Base-by-base conservation (phyloP, 331 rosid genomes). In the Dryas integrifolia region DNA sequence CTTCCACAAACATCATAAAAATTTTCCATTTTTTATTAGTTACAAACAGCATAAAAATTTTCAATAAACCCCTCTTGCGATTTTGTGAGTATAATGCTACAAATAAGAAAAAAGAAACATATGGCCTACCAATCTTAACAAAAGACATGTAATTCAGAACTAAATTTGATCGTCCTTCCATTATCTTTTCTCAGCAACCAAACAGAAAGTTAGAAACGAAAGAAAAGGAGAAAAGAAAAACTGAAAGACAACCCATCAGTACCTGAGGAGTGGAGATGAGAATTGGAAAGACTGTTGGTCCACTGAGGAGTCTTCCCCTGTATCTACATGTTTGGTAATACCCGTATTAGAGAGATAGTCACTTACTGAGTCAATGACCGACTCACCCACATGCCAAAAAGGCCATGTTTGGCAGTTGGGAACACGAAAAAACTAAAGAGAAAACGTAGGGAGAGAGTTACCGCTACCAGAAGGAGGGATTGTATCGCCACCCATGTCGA, bases 251-350 rank as follows among this genome's bases (percentile, higher is more conserved):
- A 53, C 49, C 50, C 35, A 30, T 21, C 44, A 14, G 14, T 39
- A 85, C 92, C 92, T 69, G 65, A 75, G 49, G 80, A 59, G 51
- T 57, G 76, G 58, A 63, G 86, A 60, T 53, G 88, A 80, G 68
- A 78, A 44, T 40, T 18, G 68, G 60, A 80, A 48, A 65, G 51
- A 76, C 14, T 67, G 87, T 11, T 67, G 77, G 26, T 76, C 74
- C 53, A 53, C 53, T 11, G 59, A 77, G 50, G 72, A 83, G 66
- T 72, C 92, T 83, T 83, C 83, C 16, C 69, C 82, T 71, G 84
- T 68, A 82, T 71, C 82, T 77, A 79, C 71, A 84, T 65, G 65
- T 72, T 21, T 43, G 15, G 35, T 30, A 30, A 30, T 30, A 6
- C 21, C 21, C 58, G 35, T 30, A 64, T 35, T 35, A 15, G 35